Evolutionary conservation across 2,329 filamentous ascomycete genomes (phyloP), one percentile per base, ranked within the genome.

Genomic region (Thyridium curvatum): DNA sequence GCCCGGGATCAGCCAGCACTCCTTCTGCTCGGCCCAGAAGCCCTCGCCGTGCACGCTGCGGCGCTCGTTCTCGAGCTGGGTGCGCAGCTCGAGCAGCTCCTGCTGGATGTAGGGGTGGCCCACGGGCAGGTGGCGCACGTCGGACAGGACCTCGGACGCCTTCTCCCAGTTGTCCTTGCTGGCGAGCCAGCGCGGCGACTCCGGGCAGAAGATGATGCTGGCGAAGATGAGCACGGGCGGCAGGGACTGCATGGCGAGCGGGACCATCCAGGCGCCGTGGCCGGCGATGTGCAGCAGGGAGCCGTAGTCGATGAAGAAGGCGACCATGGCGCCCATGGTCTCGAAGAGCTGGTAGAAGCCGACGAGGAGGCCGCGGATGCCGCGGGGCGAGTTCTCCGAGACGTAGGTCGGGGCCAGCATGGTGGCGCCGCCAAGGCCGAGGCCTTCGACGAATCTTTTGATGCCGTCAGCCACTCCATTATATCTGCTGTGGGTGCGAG

Each of bases 391-490:
- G 46, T 77, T 80, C 49, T 81, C 77, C 0, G 74, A 71, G 26
- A 82, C 73, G 53, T 79, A 81, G 1, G 76, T 66, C 3, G 77
- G 77, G 4, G 72, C 73, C 40, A 79, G 68, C 65, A 78, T 77
- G 29, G 70, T 72, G 30, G 71, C 69, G 36, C 63, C 66, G 13
- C 66, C 68, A 9, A 72, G 61, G 40, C 64, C 69, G 8, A 81
- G 53, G 32, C 76, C 77, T 39, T 70, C 71, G 18, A 79, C 57
- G 34, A 79, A 69, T 40, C 64, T n/a, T n/a, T n/a, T n/a, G n/a
- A n/a, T n/a, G n/a, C n/a, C n/a, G n/a, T n/a, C n/a, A n/a, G n/a
- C n/a, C n/a, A n/a, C n/a, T n/a, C n/a, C n/a, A n/a, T n/a, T n/a
- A n/a, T n/a, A n/a, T n/a, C n/a, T n/a, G n/a, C n/a, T n/a, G n/a